Evolutionary conservation across 2,329 filamentous ascomycete genomes (phyloP).

Genomic region (Lecanosticta acicola): DNA sequence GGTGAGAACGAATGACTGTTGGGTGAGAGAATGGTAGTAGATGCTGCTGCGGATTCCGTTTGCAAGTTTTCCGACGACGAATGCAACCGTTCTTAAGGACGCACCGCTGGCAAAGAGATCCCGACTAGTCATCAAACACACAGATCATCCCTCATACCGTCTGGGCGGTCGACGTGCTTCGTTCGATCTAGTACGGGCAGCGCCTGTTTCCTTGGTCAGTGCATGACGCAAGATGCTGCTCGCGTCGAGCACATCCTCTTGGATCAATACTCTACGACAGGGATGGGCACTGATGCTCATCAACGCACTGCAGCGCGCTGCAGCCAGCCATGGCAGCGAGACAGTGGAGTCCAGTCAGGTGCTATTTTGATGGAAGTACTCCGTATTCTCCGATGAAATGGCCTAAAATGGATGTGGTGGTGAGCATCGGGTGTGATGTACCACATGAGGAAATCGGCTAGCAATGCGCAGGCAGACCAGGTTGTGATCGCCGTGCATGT

Average conservation of each 20-base stretch:
- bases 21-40: neutral
- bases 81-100: conserved; percentile 2
- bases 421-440: neutral
- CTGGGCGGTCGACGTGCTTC: neutral
- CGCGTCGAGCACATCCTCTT: neutral
- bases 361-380: neutral
- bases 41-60: neutral
- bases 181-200: neutral
- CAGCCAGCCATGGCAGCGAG: neutral
- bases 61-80: neutral
- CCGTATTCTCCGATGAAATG: neutral
- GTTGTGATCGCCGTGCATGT: neutral
- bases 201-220: neutral
- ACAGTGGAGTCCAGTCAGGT: neutral
- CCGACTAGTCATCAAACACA: neutral
- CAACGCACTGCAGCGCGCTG: neutral
- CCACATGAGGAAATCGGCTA: neutral
- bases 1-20: conserved; percentile 7
- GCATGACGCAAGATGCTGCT: neutral
- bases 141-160: conserved; percentile 3
- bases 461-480: neutral
- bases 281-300: neutral
- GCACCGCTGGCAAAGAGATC: neutral
- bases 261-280: conserved; percentile 2
- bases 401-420: neutral